Evolutionary conservation across 768 basidiomycete species (phyloP).

Genomic region (Mycena latifolia): DNA sequence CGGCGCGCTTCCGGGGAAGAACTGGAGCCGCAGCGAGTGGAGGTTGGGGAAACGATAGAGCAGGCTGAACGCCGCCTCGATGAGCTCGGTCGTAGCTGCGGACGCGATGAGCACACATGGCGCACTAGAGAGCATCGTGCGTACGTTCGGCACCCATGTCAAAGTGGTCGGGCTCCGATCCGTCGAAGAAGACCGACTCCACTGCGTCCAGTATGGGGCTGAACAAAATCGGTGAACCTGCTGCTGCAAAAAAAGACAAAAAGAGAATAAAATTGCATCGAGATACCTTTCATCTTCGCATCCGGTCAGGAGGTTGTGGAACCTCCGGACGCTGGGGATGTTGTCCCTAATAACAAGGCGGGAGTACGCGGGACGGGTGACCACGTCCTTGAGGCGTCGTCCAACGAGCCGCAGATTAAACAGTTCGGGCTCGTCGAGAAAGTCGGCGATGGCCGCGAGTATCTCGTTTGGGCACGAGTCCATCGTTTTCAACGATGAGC

Average conservation of each 20-base stretch:
- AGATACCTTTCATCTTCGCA: slow-evolving; percentile 12
- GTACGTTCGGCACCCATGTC: slow-evolving; percentile 22
- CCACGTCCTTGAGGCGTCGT: slow-evolving; percentile 12
- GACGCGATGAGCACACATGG: not conserved
- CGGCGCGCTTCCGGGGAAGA: slow-evolving; percentile 13
- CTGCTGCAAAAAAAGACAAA: too few relatives aligned
- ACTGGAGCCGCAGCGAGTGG: not conserved
- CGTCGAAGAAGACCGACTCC: slow-evolving; percentile 18
- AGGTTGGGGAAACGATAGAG: slow-evolving; percentile 23
- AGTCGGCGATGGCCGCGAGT: slow-evolving; percentile 5
- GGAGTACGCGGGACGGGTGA: slow-evolving; percentile 11
- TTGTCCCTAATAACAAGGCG: slow-evolving; percentile 15
- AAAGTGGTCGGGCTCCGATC: slow-evolving; percentile 19
- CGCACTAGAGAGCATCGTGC: not conserved
- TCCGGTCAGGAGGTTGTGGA: slow-evolving; percentile 11
- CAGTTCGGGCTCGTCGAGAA: slow-evolving; percentile 3
- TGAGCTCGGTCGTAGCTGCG: slow-evolving; percentile 2
- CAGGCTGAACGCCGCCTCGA: slow-evolving; percentile 17
- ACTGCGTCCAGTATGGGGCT: slow-evolving; percentile 24
- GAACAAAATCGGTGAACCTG: not conserved
- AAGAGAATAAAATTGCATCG: too few relatives aligned
- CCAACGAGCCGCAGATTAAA: slow-evolving; percentile 19
- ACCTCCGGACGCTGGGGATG: slow-evolving; percentile 11
- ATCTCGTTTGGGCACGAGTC: slow-evolving; percentile 24
- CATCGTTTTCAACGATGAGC: slow-evolving; percentile 6